Evolutionary conservation across 2,329 filamentous ascomycete species (phyloP).

Genomic region (Trichoderma breve): DNA sequence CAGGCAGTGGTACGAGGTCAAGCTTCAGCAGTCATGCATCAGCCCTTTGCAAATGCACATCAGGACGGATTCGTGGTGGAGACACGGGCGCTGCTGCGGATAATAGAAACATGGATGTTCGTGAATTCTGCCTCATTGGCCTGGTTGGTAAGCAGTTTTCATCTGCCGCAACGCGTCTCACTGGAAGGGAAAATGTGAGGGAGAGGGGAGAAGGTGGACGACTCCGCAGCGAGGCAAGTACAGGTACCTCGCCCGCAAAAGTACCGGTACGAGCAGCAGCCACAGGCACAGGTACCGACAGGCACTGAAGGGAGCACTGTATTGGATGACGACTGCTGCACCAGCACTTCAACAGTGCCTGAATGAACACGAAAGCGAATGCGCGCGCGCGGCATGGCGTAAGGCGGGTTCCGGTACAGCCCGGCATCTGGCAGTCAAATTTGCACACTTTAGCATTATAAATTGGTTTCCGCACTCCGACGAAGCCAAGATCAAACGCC

Average conservation of each 20-base stretch:
- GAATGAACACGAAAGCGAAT: background rate
- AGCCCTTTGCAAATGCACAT: background rate
- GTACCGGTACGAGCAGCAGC: background rate
- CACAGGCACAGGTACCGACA: background rate
- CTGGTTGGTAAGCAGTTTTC: background rate
- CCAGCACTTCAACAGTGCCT: background rate
- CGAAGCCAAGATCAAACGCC: background rate
- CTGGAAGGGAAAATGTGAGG: background rate
- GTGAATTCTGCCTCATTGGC: conserved; percentile 3
- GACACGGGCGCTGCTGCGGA: conserved; percentile 8
- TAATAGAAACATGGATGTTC: background rate
- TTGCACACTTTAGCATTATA: background rate
- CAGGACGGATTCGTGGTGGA: background rate
- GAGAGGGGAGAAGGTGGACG: background rate
- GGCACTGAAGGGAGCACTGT: background rate
- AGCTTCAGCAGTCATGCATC: background rate
- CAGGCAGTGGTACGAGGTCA: background rate
- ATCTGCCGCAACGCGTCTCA: background rate
- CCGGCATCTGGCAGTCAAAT: background rate
- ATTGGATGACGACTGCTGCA: background rate
- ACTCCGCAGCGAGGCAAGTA: conserved; percentile 1
- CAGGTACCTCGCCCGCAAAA: background rate
- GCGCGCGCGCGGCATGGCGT: background rate
- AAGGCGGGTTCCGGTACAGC: background rate
- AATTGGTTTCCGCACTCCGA: background rate